phyloP scores from a whole-genome alignment of 495 filamentous ascomycete genomes.

The Venustampulla echinocandica region DNA sequence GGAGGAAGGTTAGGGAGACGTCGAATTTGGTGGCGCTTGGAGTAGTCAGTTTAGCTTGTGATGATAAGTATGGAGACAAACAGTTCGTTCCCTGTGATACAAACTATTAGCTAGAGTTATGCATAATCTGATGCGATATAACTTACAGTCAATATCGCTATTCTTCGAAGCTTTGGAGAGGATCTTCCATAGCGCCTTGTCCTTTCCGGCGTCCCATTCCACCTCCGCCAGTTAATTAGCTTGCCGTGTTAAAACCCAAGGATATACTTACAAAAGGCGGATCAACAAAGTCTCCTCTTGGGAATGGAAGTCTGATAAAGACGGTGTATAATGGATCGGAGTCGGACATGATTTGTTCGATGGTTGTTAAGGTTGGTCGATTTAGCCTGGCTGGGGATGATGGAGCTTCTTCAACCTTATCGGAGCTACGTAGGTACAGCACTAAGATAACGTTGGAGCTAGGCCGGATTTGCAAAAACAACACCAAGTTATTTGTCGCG shows the following conservation, averaged over 20 bases:
- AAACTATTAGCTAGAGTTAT: conserved; percentile 10
- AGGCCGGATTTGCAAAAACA: too few species aligned
- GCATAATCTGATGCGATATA: not conserved
- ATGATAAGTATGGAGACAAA: conserved; percentile 31
- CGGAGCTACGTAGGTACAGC: too few species aligned
- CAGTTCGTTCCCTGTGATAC: conserved; percentile 79
- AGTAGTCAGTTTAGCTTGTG: conserved; percentile 9
- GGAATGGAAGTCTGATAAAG: conserved; percentile 81
- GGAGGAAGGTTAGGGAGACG: conserved; percentile 77
- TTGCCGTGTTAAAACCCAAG: conserved; percentile 11
- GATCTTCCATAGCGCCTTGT: conserved; percentile 81
- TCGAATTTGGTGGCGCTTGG: conserved; percentile 52
- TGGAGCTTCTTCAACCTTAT: too few species aligned
- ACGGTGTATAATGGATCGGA: conserved; percentile 54
- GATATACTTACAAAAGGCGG: conserved; percentile 60
- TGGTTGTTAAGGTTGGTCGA: not conserved
- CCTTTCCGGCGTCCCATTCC: conserved; percentile 64
- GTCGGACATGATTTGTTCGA: conserved; percentile 12
- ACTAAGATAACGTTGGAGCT: too few species aligned
- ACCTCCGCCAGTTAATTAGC: conserved; percentile 27
- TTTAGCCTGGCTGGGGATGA: too few species aligned
- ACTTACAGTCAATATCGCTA: conserved; percentile 74
- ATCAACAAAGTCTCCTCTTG: conserved; percentile 79
- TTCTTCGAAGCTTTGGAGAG: conserved; percentile 66
- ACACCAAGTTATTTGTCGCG: too few species aligned